These are phyloP conservation scores for Candida pseudocylindracea DNA, from an alignment of 1,139 yeast species.

Conservation along the genomic window DNA sequence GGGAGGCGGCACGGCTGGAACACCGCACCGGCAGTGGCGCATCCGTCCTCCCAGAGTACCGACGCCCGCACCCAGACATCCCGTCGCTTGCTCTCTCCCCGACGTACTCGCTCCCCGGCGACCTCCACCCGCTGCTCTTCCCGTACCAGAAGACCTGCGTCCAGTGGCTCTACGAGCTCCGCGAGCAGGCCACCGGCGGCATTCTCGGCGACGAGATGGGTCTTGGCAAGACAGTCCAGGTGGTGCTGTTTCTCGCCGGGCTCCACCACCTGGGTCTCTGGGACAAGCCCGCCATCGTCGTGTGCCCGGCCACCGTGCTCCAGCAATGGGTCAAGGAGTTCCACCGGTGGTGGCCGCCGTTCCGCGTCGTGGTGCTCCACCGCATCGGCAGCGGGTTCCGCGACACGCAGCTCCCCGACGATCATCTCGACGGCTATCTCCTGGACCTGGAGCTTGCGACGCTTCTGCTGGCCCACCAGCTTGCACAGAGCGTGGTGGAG, in stretches of 20 bases:
- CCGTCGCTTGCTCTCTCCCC: constrained; percentile 58
- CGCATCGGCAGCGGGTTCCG: constrained; percentile 85
- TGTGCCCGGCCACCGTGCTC: constrained; percentile 92
- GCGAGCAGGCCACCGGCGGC: constrained; percentile 78
- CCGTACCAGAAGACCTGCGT: constrained; percentile 91
- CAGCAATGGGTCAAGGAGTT: constrained; percentile 93
- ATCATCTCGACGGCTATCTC: too few species aligned
- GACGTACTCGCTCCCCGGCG: constrained; percentile 68
- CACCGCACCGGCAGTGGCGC: constrained; percentile 35
- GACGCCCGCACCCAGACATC: constrained; percentile 52
- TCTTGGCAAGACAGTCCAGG: constrained; percentile 81
- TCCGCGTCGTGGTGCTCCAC: constrained; percentile 69
- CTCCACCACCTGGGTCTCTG: constrained; percentile 62
- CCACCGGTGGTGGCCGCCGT: constrained; percentile 97
- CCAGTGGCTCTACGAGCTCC: constrained; percentile 62
- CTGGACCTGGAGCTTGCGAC: neutral
- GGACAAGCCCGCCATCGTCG: constrained; percentile 61
- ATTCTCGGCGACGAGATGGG: constrained; percentile 98
- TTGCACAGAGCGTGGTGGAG: constrained; percentile 22
- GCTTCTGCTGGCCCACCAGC: constrained; percentile 6
- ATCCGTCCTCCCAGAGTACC: constrained; percentile 29
- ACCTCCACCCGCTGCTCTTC: constrained; percentile 64
- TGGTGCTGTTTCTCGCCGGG: constrained; percentile 78
- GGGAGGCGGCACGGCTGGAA: constrained; percentile 8
- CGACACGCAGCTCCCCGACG: constrained; percentile 7